These are phyloP conservation scores for Straminergon stramineum DNA, from an alignment of 225 moss, liverwort and hornwort genomes.

Conservation along the genomic window DNA sequence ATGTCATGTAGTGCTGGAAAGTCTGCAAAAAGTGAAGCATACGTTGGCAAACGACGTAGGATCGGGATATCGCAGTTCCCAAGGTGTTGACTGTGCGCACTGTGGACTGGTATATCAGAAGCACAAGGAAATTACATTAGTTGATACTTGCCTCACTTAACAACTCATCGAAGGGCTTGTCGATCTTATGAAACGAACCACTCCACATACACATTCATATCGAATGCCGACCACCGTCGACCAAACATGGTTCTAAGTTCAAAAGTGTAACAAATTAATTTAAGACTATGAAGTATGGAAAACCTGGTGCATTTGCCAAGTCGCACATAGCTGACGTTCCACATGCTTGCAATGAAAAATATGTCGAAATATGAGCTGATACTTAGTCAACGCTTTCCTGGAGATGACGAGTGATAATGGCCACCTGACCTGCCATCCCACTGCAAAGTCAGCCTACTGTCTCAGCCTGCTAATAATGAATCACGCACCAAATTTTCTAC, in stretches of 20 bases:
- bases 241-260: not conserved
- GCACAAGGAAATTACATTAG: not conserved
- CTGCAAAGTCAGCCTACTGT: conserved; percentile 12
- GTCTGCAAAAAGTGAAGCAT: conserved; percentile 98
- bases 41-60: conserved; percentile 90
- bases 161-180: not conserved
- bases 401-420: conserved; percentile 88
- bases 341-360: conserved; percentile 97
- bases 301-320: conserved; percentile 98
- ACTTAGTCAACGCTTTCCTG: conserved; percentile 85
- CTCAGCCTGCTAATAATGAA: not conserved
- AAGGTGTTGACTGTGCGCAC: conserved; percentile 74
- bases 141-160: not conserved
- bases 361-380: conserved; percentile 94
- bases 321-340: conserved; percentile 88
- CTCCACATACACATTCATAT: not conserved
- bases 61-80: conserved; percentile 78
- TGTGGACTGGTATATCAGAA: conserved; percentile 46
- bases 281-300: not conserved
- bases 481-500: not conserved
- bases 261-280: not conserved
- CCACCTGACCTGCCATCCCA: conserved; percentile 70
- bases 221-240: not conserved
- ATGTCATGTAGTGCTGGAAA: conserved; percentile 96
- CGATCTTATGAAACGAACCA: not conserved